Conservation (phyloP, 106 monocot genomes). For the Amphibolis antarctica region DNA sequence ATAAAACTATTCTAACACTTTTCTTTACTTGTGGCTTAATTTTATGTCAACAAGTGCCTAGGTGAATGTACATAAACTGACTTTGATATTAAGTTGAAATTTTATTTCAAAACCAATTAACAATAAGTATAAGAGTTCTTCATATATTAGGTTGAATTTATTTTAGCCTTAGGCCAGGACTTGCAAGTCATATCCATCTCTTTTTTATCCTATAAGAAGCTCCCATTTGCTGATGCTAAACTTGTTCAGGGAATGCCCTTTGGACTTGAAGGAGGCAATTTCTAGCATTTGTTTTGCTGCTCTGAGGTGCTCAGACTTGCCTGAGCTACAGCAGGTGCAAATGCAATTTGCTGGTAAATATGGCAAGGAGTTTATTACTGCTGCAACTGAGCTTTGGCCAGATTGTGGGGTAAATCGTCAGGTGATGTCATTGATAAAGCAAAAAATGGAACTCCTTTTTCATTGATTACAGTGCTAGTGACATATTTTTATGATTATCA, state of each 20-base stretch:
- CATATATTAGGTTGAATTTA: too few relatives aligned
- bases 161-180: too few relatives aligned
- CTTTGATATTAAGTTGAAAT: too few relatives aligned
- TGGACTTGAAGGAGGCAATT: conserved; percentile 99
- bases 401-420: conserved; percentile 99
- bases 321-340: conserved; percentile 88
- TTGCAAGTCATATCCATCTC: too few relatives aligned
- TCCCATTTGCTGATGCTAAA: neutral
- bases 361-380: conserved; percentile 79
- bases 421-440: conserved; percentile 25
- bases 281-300: conserved; percentile 97
- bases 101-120: too few relatives aligned
- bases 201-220: too few relatives aligned
- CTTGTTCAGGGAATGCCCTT: conserved; percentile 73
- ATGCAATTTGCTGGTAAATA: conserved; percentile 83
- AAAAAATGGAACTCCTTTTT: neutral
- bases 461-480: neutral
- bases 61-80: too few relatives aligned
- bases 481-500: conserved; percentile 1
- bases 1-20: too few relatives aligned
- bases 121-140: too few relatives aligned
- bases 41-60: too few relatives aligned
- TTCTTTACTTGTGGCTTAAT: too few relatives aligned
- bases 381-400: conserved; percentile 77
- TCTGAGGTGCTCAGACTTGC: conserved; percentile 91